These are phyloP conservation scores for Penicillium bovifimosum DNA, from an alignment of 495 filamentous ascomycete genomes.

Conservation along the genomic window DNA sequence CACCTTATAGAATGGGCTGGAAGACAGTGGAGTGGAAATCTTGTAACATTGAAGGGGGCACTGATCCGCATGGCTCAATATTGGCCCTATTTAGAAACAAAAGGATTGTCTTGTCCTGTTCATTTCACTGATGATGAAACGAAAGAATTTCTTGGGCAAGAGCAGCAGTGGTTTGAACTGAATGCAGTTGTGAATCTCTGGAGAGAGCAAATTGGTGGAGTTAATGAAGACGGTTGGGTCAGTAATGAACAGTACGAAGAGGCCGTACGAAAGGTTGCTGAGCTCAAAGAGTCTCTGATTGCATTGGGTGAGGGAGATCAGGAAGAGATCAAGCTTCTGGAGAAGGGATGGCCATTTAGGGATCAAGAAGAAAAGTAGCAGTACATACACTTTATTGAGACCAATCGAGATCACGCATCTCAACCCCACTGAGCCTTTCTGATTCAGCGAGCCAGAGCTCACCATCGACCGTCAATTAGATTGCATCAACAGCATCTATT, in stretches of 20 bases:
- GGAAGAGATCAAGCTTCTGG: constrained; percentile 13
- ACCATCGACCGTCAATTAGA: too few relatives aligned
- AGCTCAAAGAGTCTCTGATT: constrained; percentile 10
- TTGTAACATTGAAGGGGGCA: constrained; percentile 19
- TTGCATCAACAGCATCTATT: too few relatives aligned
- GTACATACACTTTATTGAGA: too few relatives aligned
- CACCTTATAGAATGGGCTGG: constrained; percentile 24
- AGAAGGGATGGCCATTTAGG: constrained; percentile 15
- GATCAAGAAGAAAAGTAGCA: constrained; percentile 14
- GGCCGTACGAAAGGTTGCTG: constrained; percentile 4
- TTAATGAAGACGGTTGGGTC: constrained; percentile 15
- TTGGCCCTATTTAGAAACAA: not conserved
- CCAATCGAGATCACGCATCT: too few relatives aligned
- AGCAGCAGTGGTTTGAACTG: constrained; percentile 10
- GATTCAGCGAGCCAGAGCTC: too few relatives aligned
- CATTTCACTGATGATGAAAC: constrained; percentile 5
- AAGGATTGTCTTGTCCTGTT: constrained; percentile 6
- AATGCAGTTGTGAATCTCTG: constrained; percentile 12
- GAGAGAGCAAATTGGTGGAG: constrained; percentile 8
- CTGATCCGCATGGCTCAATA: not conserved
- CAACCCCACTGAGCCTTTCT: too few relatives aligned
- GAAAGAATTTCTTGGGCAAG: constrained; percentile 7
- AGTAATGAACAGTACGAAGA: constrained; percentile 15
- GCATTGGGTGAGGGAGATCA: constrained; percentile 11
- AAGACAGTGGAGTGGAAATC: constrained; percentile 23